Evolutionary conservation across 805 yeast species (phyloP), one percentile per base, ranked within the genome.

Genomic region (Groenewaldozyma salmanticensis): DNA sequence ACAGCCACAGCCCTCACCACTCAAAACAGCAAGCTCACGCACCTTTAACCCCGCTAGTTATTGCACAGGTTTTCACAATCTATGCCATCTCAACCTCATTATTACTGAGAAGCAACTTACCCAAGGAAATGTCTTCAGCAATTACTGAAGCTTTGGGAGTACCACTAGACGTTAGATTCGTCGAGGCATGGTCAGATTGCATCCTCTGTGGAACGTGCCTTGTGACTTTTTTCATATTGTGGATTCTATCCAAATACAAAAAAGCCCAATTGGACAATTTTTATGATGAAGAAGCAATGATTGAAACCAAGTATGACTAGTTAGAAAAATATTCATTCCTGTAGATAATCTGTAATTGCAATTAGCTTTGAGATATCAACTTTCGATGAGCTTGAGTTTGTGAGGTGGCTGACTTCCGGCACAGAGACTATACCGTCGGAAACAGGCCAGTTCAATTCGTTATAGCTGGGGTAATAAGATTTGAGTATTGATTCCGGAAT

Each of bases 81-180:
- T 66, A 66, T 41, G 61, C 61, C 21, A 49, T 66, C 20, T 55
- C 68, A n/a, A 59, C 67, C 6, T 63, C 69, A 13, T 53, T 67
- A 5, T 47, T 66, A 42, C 53, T 66, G 40, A 57, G 70, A 4
- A 55, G 64, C 44, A 66, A 61, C 43, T 43, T 66, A 33, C 71
- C 71, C 11, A 43, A 52, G 19, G 54, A 53, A 20, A 59, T 64
- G 64, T 58, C 66, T 2, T 54, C 61, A 2, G 65, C 68, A 5
- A 62, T 65, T 21, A 56, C 62, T n/a, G 41, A 55, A 2, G 68
- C 69, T 3, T 52, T 65, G 24, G 66, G 65, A 4, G 60, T 67
- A 15, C 68, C 67, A 5, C 46, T 65, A 24, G 62, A 62, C 29
- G 58, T 61, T 6, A 37, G 47, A 4, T 50, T 57, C 5, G 64